Conservation (phyloP, 2,329 filamentous ascomycete genomes). For the Pestalotiopsis fici region DNA sequence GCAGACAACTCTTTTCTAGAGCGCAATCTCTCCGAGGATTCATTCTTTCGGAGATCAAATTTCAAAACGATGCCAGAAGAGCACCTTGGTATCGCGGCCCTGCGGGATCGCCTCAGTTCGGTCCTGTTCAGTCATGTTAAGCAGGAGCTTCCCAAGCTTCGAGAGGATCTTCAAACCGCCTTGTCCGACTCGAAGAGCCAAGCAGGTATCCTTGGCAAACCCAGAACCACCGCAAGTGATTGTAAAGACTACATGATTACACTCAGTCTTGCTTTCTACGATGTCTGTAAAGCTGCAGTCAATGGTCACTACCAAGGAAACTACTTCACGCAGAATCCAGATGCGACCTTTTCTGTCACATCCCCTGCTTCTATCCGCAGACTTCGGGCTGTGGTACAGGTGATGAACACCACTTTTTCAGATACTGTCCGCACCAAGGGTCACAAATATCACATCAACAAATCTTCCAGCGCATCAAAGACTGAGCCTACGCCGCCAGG, state of each 20-base stretch:
- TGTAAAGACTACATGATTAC: not conserved
- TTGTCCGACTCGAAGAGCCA: not conserved
- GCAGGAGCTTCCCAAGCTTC: not conserved
- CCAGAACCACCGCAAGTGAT: not conserved
- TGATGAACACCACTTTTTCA: conserved; percentile 26
- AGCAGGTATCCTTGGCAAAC: not conserved
- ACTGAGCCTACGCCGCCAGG: not conserved
- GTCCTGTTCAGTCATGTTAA: not conserved
- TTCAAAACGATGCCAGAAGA: not conserved
- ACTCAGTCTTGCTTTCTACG: conserved; percentile 26
- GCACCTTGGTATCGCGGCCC: not conserved
- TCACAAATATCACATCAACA: conserved; percentile 27
- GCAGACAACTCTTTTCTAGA: not conserved
- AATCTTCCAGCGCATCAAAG: conserved; percentile 14
- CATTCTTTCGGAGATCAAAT: not conserved
- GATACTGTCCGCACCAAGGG: conserved; percentile 22
- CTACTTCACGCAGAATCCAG: conserved; percentile 22
- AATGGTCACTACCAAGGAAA: conserved; percentile 31
- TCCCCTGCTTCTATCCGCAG: conserved; percentile 13
- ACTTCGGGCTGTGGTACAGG: conserved; percentile 28
- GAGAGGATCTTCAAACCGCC: not conserved
- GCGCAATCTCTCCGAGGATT: conserved; percentile 3
- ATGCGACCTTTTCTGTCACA: conserved; percentile 17
- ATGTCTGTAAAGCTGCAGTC: conserved; percentile 28
- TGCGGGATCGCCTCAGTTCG: not conserved